Conservation (phyloP, 352 stramenopile genomes). For the Blastocystis sp. region DNA sequence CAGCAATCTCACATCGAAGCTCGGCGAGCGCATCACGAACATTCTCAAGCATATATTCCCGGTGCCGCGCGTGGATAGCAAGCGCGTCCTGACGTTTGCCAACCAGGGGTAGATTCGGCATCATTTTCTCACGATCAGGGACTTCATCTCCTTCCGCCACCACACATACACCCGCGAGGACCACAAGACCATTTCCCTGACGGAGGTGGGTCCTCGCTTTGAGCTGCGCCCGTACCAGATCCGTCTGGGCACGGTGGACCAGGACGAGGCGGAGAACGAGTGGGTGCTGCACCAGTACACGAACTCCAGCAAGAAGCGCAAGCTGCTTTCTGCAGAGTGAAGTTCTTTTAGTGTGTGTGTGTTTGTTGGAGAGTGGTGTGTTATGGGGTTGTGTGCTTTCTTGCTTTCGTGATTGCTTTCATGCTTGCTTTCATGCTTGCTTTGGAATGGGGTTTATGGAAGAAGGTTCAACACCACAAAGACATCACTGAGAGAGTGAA, state of each 20-base stretch:
- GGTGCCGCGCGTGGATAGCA: constrained; percentile 89
- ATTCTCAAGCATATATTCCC: constrained; percentile 98
- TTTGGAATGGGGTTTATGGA: not conserved
- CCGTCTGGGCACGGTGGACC: constrained; percentile 93
- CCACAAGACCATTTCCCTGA: constrained; percentile 52
- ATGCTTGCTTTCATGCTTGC: not conserved
- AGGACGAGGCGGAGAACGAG: constrained; percentile 97
- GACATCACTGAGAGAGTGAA: too few species aligned
- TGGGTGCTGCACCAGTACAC: constrained; percentile 98
- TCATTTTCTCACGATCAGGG: constrained; percentile 73
- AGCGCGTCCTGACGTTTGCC: constrained; percentile 92
- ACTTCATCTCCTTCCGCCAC: constrained; percentile 98
- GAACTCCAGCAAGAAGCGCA: constrained; percentile 95
- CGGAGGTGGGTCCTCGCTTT: constrained; percentile 90
- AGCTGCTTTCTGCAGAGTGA: constrained; percentile 43
- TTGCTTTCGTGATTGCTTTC: not conserved
- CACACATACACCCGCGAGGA: constrained; percentile 75
- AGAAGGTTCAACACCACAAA: too few species aligned
- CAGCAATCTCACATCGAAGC: constrained; percentile 88
- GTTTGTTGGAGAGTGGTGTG: not conserved
- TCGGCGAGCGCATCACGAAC: constrained; percentile 90
- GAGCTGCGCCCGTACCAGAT: constrained; percentile 93
- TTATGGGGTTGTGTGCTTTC: not conserved
- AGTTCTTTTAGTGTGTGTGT: not conserved
- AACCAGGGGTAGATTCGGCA: constrained; percentile 79